Base-by-base conservation (phyloP, 371 early-diverging fungal genomes). In the Lichtheimia corymbifera region DNA sequence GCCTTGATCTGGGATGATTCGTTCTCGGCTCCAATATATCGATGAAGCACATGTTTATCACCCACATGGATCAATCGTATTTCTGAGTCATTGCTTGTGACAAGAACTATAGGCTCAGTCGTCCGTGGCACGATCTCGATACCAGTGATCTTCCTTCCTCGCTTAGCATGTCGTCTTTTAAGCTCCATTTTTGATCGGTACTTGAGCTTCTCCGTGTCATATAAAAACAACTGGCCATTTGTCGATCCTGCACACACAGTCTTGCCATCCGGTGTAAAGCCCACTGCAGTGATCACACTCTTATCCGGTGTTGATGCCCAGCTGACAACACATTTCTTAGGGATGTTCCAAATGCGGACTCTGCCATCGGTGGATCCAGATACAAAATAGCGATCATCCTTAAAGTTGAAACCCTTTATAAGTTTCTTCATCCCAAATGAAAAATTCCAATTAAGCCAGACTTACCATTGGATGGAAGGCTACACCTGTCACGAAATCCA, bases 291-390 rank as follows among this genome's bases (percentile, higher is more conserved):
- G 42, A 94, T 80, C 65, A 88, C 74, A 47, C 85, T 81, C 9
- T 73, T 77, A 27, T 83, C 73, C 4, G 87, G 84, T 53, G 90
- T 59, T 45, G 90, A 85, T 47, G 90, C 88, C 91, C 93, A 93
- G 41, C 76, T 74, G 12, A 78, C 69, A n/a, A 94, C 91, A 30
- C 79, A 76, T 65, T 90, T 93, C 24, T 90, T 90, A 1, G 86
- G 83, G 18, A 94, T 87, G 64, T 87, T 89, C 95, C 95, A 95
- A 44, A 95, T 53, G 2, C 94, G 81, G 25, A 96, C 60, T 58
- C 86, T 86, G 24, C 91, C 77, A 71, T 94, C 95, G 44, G 93
- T 68, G n/a, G 89, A 91, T 0, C 94, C 94, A 6, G 89, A 85
- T 18, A 93, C 62, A 59, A 94, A 92, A 58, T 83, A 84, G 0